A percentile compares a stretch with the other conserved stretches of the same genome.
phyloP scores from a whole-genome alignment of 345 rosid genomes.

The Schrenkiella parvula region DNA sequence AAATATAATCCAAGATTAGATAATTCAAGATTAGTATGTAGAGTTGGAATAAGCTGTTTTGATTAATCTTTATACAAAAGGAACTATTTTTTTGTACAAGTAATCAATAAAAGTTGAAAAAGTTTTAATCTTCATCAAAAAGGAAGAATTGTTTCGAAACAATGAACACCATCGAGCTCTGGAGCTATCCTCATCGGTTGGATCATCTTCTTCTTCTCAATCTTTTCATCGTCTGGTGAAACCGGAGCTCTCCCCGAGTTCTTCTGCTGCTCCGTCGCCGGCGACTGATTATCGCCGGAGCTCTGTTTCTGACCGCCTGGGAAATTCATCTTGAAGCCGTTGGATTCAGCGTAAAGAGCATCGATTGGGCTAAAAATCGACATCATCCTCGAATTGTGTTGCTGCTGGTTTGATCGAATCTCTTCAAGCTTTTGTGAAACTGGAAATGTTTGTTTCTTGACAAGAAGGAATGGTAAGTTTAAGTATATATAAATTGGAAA shows the following conservation, averaged over 20 bases:
- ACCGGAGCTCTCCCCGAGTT: neutral
- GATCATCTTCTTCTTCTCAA: neutral
- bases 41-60: neutral
- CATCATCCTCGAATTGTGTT: conserved; percentile 34
- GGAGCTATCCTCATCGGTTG: conserved; percentile 56
- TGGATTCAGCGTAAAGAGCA: conserved; percentile 38
- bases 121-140: neutral
- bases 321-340: conserved; percentile 30
- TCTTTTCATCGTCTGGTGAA: neutral
- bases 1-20: neutral
- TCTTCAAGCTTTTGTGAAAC: neutral
- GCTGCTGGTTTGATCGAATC: neutral
- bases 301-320: conserved; percentile 4
- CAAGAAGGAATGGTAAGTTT: neutral
- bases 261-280: neutral
- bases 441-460: conserved; percentile 2
- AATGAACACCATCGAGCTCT: conserved; percentile 75
- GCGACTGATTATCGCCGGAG: neutral
- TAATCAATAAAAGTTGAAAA: neutral
- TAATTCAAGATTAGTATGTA: neutral
- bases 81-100: neutral
- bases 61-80: neutral
- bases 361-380: conserved; percentile 55
- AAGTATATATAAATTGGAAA: neutral
- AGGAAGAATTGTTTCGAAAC: conserved; percentile 65